Conservation (phyloP, 2,329 filamentous ascomycete species). For the Aspergillus phoenicis region DNA sequence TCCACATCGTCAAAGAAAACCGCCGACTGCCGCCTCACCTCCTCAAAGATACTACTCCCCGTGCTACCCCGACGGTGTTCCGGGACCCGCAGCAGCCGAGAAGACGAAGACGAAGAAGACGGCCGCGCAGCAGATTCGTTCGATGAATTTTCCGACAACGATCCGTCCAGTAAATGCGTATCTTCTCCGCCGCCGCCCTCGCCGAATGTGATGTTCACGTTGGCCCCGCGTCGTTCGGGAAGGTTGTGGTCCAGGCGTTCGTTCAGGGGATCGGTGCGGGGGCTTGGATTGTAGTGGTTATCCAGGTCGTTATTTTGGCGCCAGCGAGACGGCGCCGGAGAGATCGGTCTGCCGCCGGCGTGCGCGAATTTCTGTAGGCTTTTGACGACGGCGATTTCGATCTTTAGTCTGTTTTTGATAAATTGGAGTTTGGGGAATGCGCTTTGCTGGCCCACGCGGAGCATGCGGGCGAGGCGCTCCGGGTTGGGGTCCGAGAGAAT, state of each 20-base stretch:
- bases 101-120: constrained; percentile 13
- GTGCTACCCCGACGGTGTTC: constrained; percentile 31
- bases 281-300: constrained; percentile 7
- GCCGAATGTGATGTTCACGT: constrained; percentile 15
- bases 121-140: constrained; percentile 23
- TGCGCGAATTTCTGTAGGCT: constrained; percentile 48
- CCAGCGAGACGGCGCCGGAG: constrained; percentile 34
- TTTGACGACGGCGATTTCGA: constrained; percentile 70
- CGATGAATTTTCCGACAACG: constrained; percentile 25
- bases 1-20: constrained; percentile 51
- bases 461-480: constrained; percentile 78
- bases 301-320: constrained; percentile 18
- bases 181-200: constrained; percentile 11
- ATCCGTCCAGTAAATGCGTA: constrained; percentile 7
- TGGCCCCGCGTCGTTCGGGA: constrained; percentile 27
- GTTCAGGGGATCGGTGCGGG: constrained; percentile 23
- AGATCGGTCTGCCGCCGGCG: constrained; percentile 28
- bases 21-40: constrained; percentile 49
- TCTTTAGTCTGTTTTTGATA: constrained; percentile 79
- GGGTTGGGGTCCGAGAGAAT: constrained; percentile 83
- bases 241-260: constrained; percentile 33
- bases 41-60: constrained; percentile 41
- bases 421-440: constrained; percentile 92
- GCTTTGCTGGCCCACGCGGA: constrained; percentile 85
- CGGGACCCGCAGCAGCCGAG: constrained; percentile 24